A percentile compares a stretch with the other conserved stretches of the same genome.
phyloP scores from a whole-genome alignment of 73 alveolate genomes.

The Blepharisma japonicum region DNA sequence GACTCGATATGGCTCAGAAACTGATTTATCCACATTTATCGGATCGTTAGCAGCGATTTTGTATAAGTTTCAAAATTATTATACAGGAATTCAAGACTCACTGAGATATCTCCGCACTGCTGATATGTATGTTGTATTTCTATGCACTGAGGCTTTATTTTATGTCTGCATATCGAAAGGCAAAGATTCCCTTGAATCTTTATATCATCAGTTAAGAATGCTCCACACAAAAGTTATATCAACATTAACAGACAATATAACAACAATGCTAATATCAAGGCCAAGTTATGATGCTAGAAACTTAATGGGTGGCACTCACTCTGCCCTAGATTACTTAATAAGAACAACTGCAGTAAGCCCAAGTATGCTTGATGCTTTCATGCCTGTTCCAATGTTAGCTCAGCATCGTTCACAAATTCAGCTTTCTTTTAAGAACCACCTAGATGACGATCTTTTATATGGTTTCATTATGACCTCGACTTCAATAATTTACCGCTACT shows the following conservation, averaged over 20 bases:
- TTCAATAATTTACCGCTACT: neutral
- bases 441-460: conserved; percentile 12
- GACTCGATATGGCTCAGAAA: conserved; percentile 24
- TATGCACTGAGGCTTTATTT: conserved; percentile 24
- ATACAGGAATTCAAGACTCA: neutral
- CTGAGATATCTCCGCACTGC: conserved; percentile 1
- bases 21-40: conserved; percentile 14
- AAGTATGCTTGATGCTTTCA: neutral
- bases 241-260: conserved; percentile 3
- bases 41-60: conserved; percentile 24
- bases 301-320: conserved; percentile 29
- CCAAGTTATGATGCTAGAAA: conserved; percentile 17
- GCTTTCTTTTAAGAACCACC: neutral
- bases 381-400: conserved; percentile 6
- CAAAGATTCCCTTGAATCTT: conserved; percentile 17
- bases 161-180: neutral
- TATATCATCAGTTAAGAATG: neutral
- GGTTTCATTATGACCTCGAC: conserved; percentile 11
- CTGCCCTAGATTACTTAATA: conserved; percentile 6
- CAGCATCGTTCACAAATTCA: neutral
- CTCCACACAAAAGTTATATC: neutral
- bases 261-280: neutral
- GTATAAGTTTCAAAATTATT: conserved; percentile 14
- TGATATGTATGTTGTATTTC: conserved; percentile 20
- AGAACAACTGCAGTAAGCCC: conserved; percentile 20